Base-by-base conservation (phyloP, 164 flowering plant species). In the Warburgia ugandensis region DNA sequence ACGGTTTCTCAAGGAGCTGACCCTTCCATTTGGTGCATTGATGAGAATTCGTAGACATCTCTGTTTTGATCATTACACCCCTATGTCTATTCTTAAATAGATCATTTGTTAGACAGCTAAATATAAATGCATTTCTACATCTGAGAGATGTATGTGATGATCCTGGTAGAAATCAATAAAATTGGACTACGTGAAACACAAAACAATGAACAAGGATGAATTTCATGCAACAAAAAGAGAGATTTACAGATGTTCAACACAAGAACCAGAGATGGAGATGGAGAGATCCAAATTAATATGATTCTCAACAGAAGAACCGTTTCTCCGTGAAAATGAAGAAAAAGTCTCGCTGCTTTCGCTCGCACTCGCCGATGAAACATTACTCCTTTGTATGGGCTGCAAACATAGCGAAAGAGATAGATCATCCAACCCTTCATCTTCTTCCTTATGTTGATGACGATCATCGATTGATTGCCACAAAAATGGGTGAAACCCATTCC, bases 341-440 rank as follows among this genome's bases (percentile, higher is more conserved):
- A 70, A 38, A 6, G 67, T 68, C 51, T 78, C 86, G 26, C 83
- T 78, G 31, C 64, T 67, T 46, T 78, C 92, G 29, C 84, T 78
- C 0, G 60, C 92, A 31, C 84, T 78, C 0, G 60, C 48, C 0
- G 81, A 64, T 8, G 70, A 77, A 3, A 56, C 58, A 38, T 67
- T 68, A 33, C 66, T 69, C 50, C 58, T 65, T 36, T 65, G 73
- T 3, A 57, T 45, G 0, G 71, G 83, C 19, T 44, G 73, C 65
- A 79, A 59, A 2, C 85, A 69, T 33, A 83, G 76, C 0, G 81
- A 74, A 33, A 83, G 40, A 0, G 78, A 77, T 14, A 84, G 55
- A n/a, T 22, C 71, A 6, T 53, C 55, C 0, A 23, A 60, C 36
- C 50, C 73, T 41, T 57, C 68, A 4, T 59, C 67, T 29, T 30